These are phyloP conservation scores for Stentor roeselii DNA, from an alignment of 73 alveolate genomes.

Conservation along the genomic window DNA sequence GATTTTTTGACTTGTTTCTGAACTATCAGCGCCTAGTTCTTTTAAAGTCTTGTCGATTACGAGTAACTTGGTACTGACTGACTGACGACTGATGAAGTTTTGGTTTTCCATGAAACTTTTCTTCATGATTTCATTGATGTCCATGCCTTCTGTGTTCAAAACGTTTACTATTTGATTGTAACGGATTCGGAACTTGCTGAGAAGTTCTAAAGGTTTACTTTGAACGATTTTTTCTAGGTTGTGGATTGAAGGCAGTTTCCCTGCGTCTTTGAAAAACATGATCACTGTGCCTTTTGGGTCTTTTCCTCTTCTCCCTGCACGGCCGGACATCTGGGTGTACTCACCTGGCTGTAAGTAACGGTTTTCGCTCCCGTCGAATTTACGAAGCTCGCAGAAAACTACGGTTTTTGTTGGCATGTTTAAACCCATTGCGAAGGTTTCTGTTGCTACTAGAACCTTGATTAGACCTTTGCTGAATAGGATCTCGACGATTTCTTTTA, in stretches of 20 bases:
- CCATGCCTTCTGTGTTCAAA: conserved; percentile 52
- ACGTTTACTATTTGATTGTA: conserved; percentile 57
- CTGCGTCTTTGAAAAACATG: conserved; percentile 55
- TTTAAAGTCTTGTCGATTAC: background rate
- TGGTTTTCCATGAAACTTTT: conserved; percentile 59
- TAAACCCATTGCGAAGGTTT: conserved; percentile 99
- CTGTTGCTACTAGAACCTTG: conserved; percentile 96
- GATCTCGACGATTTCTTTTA: conserved; percentile 94
- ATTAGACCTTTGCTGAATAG: conserved; percentile 89
- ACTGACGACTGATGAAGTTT: background rate
- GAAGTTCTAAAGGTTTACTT: conserved; percentile 44
- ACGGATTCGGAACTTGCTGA: conserved; percentile 65
- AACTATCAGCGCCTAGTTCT: background rate
- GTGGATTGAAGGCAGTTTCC: conserved; percentile 34
- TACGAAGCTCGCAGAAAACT: conserved; percentile 82
- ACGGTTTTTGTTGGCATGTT: conserved; percentile 99
- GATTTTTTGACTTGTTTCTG: no score
- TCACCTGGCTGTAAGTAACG: conserved; percentile 78
- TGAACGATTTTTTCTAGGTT: conserved; percentile 53
- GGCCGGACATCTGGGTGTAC: conserved; percentile 98
- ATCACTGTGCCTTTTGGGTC: conserved; percentile 88
- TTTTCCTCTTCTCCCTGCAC: conserved; percentile 99
- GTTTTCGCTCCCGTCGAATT: conserved; percentile 73
- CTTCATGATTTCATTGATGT: conserved; percentile 48
- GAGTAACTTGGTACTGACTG: background rate